Evolutionary conservation across 1,284 basidiomycete species (phyloP).

Genomic region (Xerocomus amazonicus): DNA sequence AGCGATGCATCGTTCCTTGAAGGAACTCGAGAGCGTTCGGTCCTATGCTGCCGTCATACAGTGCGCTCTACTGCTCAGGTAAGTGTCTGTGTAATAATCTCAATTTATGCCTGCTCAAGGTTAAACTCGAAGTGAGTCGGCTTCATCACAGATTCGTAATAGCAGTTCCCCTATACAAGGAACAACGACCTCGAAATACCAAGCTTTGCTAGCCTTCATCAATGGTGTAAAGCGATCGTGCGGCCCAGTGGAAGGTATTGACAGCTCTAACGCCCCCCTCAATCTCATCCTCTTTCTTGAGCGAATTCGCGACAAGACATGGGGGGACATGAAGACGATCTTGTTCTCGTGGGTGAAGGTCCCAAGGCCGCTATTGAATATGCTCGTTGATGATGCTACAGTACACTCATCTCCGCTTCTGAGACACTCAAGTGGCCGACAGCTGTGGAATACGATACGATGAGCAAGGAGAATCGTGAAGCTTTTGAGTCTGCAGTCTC

Average conservation of each 20-base stretch:
- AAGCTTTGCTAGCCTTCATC: conserved; percentile 60
- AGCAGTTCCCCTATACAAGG: conserved; percentile 40
- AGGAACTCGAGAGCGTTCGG: conserved; percentile 71
- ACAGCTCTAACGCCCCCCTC: conserved; percentile 37
- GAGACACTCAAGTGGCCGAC: conserved; percentile 83
- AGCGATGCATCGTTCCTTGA: conserved; percentile 65
- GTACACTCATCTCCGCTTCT: conserved; percentile 57
- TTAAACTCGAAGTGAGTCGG: conserved; percentile 47
- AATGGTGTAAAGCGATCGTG: conserved; percentile 42
- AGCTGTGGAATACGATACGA: conserved; percentile 58
- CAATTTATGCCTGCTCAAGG: conserved; percentile 15
- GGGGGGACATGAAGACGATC: conserved; percentile 65
- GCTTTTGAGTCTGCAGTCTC: conserved; percentile 73
- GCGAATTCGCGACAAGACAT: conserved; percentile 62
- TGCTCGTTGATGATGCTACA: conserved; percentile 29
- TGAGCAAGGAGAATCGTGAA: conserved; percentile 47
- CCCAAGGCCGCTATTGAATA: not conserved
- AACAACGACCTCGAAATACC: conserved; percentile 55
- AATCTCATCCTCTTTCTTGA: conserved; percentile 59
- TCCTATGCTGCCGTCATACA: conserved; percentile 75
- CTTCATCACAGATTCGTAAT: conserved; percentile 46
- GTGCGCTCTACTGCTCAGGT: conserved; percentile 73
- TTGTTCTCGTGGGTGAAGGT: conserved; percentile 57
- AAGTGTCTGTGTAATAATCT: conserved; percentile 22
- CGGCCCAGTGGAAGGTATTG: conserved; percentile 41